Percentiles rank a stretch among this genome's conserved stretches.
These are phyloP conservation scores for Dovyalis caffra DNA, from an alignment of 345 rosid genomes.

Conservation along the genomic window DNA sequence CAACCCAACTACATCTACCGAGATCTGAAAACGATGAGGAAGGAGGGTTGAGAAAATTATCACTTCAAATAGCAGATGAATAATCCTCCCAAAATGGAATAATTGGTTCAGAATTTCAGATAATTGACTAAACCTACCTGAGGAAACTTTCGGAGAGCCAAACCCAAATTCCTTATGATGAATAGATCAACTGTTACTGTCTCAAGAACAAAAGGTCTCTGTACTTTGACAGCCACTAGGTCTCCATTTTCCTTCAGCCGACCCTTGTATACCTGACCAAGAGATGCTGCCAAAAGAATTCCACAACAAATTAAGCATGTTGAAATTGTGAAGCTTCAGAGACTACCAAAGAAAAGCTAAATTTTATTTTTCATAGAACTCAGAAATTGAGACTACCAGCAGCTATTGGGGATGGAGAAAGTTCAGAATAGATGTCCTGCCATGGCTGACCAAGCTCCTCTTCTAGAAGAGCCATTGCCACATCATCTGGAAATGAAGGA, in stretches of 20 bases:
- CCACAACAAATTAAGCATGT: constrained; percentile 15
- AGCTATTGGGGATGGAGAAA: constrained; percentile 92
- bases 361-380: neutral
- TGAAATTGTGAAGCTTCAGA: neutral
- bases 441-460: constrained; percentile 97
- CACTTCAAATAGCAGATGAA: neutral
- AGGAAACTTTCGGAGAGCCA: constrained; percentile 84
- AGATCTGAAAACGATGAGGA: constrained; percentile 47
- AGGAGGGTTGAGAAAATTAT: constrained; percentile 3
- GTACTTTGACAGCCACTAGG: constrained; percentile 92
- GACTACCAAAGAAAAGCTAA: constrained; percentile 4
- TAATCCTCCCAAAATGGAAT: neutral
- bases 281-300: constrained; percentile 65
- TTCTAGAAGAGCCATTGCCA: constrained; percentile 91
- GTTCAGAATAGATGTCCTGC: constrained; percentile 80
- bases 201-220: constrained; percentile 95
- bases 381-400: constrained; percentile 57
- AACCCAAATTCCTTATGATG: constrained; percentile 78
- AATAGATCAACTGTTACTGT: constrained; percentile 90
- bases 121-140: constrained; percentile 46
- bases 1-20: constrained; percentile 91
- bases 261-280: constrained; percentile 97
- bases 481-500: constrained; percentile 96
- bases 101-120: neutral
- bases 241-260: constrained; percentile 85